Percentiles rank a stretch among this genome's conserved stretches.
Conservation (phyloP, 1,284 basidiomycete species). For the Termitomyces sp. region DNA sequence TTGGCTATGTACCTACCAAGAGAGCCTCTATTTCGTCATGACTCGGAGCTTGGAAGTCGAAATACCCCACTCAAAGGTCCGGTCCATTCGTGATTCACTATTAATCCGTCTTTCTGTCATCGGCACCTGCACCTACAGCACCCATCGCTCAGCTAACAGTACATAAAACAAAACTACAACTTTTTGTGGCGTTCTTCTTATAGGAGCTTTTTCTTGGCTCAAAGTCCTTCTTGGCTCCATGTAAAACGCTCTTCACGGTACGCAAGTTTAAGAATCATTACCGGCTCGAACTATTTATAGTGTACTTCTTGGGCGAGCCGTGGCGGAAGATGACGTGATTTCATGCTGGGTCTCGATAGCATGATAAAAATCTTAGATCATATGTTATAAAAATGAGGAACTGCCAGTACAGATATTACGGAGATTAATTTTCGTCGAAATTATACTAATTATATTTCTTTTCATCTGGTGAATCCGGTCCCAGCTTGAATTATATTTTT, state of each 20-base stretch:
- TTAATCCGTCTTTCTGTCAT: not conserved
- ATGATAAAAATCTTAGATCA: too few relatives aligned
- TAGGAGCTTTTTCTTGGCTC: not conserved
- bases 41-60: too few relatives aligned
- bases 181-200: not conserved
- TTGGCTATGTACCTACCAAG: not conserved
- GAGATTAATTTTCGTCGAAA: not conserved
- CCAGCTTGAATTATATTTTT: not conserved
- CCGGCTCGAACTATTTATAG: not conserved
- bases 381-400: not conserved
- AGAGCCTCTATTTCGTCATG: not conserved
- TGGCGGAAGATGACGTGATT: not conserved
- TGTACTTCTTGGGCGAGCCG: not conserved
- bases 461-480: not conserved
- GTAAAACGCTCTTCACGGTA: not conserved
- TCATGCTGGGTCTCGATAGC: too few relatives aligned
- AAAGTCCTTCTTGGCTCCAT: not conserved
- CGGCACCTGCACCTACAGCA: not conserved
- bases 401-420: not conserved
- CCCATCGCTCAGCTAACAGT: not conserved
- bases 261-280: too few relatives aligned
- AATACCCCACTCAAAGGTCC: too few relatives aligned
- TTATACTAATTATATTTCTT: not conserved
- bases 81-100: not conserved
- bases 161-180: not conserved